A percentile compares a stretch with the other conserved stretches of the same genome.
phyloP scores from a whole-genome alignment of 2,329 filamentous ascomycete species.

The Verticillium isaacii region DNA sequence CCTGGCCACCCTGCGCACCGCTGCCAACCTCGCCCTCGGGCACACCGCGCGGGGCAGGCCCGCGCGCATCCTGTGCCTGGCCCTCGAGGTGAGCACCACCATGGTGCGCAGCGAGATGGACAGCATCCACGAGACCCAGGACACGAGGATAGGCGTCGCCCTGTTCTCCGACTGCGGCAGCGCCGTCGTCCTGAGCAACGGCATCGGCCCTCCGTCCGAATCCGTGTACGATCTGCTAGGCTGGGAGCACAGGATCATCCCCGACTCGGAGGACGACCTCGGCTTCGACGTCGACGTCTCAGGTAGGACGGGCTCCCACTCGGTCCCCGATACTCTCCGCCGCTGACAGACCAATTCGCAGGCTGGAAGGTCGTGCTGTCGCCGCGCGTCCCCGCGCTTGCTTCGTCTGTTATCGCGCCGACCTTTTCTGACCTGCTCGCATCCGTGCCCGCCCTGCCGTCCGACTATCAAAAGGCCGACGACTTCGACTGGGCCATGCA shows the following conservation, averaged over 20 bases:
- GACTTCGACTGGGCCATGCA: constrained; percentile 73
- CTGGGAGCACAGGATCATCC: constrained; percentile 60
- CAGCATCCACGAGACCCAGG: constrained; percentile 52
- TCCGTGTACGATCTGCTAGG: constrained; percentile 57
- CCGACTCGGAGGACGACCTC: constrained; percentile 57
- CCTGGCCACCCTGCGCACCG: constrained; percentile 56
- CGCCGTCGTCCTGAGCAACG: constrained; percentile 60
- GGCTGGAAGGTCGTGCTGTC: constrained; percentile 66
- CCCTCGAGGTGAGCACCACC: constrained; percentile 58
- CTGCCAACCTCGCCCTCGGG: constrained; percentile 61
- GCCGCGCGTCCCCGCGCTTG: constrained; percentile 54
- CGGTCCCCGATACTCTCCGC: neutral
- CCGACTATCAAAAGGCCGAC: constrained; percentile 35
- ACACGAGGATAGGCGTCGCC: constrained; percentile 60
- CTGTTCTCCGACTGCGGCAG: constrained; percentile 70
- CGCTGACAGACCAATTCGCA: constrained; percentile 15
- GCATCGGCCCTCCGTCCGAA: constrained; percentile 38
- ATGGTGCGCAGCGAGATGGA: constrained; percentile 62
- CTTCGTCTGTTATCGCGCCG: constrained; percentile 44
- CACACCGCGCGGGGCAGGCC: constrained; percentile 52
- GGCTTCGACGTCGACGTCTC: constrained; percentile 61
- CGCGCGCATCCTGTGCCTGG: constrained; percentile 60
- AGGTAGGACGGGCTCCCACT: constrained; percentile 30
- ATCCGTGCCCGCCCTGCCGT: constrained; percentile 39
- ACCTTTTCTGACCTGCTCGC: constrained; percentile 51